Evolutionary conservation across 2,329 filamentous ascomycete species (phyloP), one percentile per base, ranked within the genome.

Genomic region (Hypoxylon sp.): DNA sequence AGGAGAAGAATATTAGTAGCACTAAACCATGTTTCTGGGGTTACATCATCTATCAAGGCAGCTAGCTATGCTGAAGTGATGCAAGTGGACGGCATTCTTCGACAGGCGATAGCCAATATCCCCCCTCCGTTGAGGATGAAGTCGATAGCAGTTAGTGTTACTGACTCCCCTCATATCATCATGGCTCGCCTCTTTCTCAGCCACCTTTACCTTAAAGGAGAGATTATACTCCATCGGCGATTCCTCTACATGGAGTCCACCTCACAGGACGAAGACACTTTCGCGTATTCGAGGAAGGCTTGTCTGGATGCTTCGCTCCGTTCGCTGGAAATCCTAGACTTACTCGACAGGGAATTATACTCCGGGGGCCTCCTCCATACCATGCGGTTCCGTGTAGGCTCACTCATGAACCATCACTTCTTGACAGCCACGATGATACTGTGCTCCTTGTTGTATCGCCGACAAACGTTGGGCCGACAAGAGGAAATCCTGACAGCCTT

Each of bases 1-100:
- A 57, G 53, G 30, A 57, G 53, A 46, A 57, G 53, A 46, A 30
- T 57, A n/a, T 34, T 57, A 28, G 53, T 57, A 28, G 53, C 53
- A 3, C 10, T 57, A 5, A 46, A 46, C 6, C 41, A 57, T 34
- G 53, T 57, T 6, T 57, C 53, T 13, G 53, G 41, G 11, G 11
- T 57, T 46, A 14, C 41, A 23, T n/a, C 53, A 36, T 57, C 53
- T 17, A 46, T 57, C 6, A 46, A 57, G 13, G 10, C 53, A 5
- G 25, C 53, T 5, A 57, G 53, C 25, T 57, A 57, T 17, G 41
- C 38, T 9, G 53, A 57, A 23, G 53, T 57, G 38, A 57, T 57
- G 53, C 53, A 46, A n/a, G 53, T 57, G 28, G 53, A 57, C 28
- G 11, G 25, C 17, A 23, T 57, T n/a, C 53, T 57, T 34, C 53